Evolutionary conservation across 768 basidiomycete species (phyloP).

Genomic region (Suillus bovinus): DNA sequence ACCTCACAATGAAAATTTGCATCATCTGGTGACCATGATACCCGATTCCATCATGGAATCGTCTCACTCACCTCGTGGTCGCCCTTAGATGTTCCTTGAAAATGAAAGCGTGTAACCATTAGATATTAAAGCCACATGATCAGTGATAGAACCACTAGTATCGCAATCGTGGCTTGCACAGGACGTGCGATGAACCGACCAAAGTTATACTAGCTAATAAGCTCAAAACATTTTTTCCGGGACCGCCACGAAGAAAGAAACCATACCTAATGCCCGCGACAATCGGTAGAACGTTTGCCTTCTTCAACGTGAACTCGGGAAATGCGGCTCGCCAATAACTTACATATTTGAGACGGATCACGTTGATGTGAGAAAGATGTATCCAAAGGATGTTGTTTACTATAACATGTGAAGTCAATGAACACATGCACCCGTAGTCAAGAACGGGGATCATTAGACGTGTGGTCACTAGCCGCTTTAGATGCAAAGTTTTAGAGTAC

Average conservation of each 20-base stretch:
- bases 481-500: background rate
- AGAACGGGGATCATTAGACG: background rate
- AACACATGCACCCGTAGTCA: background rate
- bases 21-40: conserved; percentile 4
- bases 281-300: background rate
- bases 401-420: background rate
- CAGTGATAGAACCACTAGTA: conserved; percentile 15
- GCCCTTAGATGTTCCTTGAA: conserved; percentile 6
- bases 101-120: conserved; percentile 14
- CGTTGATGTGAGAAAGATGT: background rate
- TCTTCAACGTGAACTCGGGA: conserved; percentile 1
- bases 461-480: background rate
- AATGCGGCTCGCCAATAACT: conserved; percentile 17
- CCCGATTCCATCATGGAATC: conserved; percentile 8
- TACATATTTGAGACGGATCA: conserved; percentile 9
- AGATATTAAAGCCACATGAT: conserved; percentile 4
- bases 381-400: background rate
- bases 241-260: conserved; percentile 12
- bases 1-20: conserved; percentile 9
- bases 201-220: background rate
- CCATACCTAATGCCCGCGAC: conserved; percentile 1
- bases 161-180: conserved; percentile 8
- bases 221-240: conserved; percentile 6
- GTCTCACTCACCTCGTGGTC: conserved; percentile 7
- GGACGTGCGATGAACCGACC: conserved; percentile 3